A percentile compares a stretch with the other conserved stretches of the same genome.
phyloP scores from a whole-genome alignment of 169 alveolate genomes.

The Babesia gibsoni region DNA sequence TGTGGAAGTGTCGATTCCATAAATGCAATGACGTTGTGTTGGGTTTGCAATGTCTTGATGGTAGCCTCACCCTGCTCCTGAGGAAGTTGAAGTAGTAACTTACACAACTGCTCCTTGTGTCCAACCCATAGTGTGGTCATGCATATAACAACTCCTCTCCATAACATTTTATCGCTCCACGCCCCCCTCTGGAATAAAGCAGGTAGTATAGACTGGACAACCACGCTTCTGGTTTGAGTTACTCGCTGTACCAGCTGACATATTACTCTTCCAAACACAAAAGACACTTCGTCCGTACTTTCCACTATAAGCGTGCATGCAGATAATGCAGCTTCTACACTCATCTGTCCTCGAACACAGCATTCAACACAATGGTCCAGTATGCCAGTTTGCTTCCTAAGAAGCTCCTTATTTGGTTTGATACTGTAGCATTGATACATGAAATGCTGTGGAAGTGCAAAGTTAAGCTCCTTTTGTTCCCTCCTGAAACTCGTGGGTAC shows the following conservation, averaged over 20 bases:
- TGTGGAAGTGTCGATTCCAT: slow-evolving; percentile 36
- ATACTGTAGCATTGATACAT: slow-evolving; percentile 48
- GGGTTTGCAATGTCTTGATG: slow-evolving; percentile 51
- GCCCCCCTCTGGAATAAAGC: slow-evolving; percentile 36
- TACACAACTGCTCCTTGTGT: slow-evolving; percentile 49
- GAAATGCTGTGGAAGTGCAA: slow-evolving; percentile 59
- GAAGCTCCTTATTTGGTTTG: slow-evolving; percentile 15
- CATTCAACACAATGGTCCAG: slow-evolving; percentile 52
- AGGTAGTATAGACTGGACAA: slow-evolving; percentile 50
- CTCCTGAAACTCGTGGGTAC: slow-evolving; percentile 30
- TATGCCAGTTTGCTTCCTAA: slow-evolving; percentile 26
- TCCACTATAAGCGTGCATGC: slow-evolving; percentile 61
- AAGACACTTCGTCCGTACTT: slow-evolving; percentile 32
- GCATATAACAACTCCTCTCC: slow-evolving; percentile 55
- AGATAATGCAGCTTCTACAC: slow-evolving; percentile 52
- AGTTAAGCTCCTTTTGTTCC: slow-evolving; percentile 45
- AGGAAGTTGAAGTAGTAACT: slow-evolving; percentile 42
- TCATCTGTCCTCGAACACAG: slow-evolving; percentile 35
- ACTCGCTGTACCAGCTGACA: slow-evolving; percentile 64
- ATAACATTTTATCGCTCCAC: slow-evolving; percentile 54
- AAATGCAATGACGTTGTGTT: slow-evolving; percentile 41
- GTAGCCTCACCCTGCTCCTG: slow-evolving; percentile 37
- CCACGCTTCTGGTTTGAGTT: slow-evolving; percentile 43
- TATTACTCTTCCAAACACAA: slow-evolving; percentile 55
- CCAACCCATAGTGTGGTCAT: slow-evolving; percentile 59